phyloP scores from a whole-genome alignment of 225 moss, liverwort and hornwort species.

The Polytrichum commune region DNA sequence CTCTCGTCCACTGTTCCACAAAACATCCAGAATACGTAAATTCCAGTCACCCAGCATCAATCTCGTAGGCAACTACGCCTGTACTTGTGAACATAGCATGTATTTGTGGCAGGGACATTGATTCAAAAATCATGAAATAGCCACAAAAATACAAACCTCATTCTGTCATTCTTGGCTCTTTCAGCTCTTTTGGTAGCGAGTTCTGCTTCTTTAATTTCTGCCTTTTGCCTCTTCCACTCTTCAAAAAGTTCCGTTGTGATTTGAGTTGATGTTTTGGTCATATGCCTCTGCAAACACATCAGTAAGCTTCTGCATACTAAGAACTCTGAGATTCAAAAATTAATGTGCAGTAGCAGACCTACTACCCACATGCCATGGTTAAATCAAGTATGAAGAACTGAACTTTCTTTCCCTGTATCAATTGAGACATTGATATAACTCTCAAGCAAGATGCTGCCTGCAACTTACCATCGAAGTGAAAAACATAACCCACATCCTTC shows the following conservation, averaged over 20 bases:
- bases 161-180: conserved; percentile 84
- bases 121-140: background rate
- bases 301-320: background rate
- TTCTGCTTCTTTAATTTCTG: conserved; percentile 74
- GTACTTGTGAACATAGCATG: too few species aligned
- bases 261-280: conserved; percentile 69
- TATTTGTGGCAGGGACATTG: background rate
- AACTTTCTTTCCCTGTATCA: too few species aligned
- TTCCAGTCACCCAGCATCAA: background rate
- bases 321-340: background rate
- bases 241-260: conserved; percentile 76
- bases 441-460: too few species aligned
- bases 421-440: too few species aligned
- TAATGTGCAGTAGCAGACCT: too few species aligned
- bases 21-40: background rate
- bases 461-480: too few species aligned
- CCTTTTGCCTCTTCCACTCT: conserved; percentile 83
- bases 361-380: too few species aligned
- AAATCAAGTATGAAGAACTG: too few species aligned
- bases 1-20: conserved; percentile 77
- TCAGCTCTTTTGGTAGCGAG: conserved; percentile 63
- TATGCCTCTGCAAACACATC: conserved; percentile 56
- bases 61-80: background rate
- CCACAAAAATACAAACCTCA: conserved; percentile 58
- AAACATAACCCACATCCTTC: too few species aligned